phyloP scores from a whole-genome alignment of 2,329 filamentous ascomycete genomes.

The Hansfordia pulvinata region DNA sequence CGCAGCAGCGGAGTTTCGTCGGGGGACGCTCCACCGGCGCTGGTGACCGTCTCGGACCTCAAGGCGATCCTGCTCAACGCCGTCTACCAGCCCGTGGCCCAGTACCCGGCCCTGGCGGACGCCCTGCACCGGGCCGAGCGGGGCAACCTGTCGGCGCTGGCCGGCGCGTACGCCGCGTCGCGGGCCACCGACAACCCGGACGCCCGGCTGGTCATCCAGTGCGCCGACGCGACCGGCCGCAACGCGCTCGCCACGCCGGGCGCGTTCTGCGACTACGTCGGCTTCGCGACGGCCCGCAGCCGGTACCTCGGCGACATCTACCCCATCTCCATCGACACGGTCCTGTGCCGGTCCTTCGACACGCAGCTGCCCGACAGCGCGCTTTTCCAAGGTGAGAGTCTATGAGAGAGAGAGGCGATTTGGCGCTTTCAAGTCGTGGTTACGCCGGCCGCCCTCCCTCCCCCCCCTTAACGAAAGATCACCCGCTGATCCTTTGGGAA shows the following conservation, averaged over 20 bases:
- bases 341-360: conserved; percentile 12
- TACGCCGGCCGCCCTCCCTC: conserved; percentile 1
- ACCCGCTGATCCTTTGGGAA: conserved; percentile 7
- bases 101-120: conserved; percentile 14
- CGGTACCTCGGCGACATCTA: conserved; percentile 17
- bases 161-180: conserved; percentile 7
- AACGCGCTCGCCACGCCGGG: conserved; percentile 15
- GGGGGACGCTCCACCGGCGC: conserved; percentile 4
- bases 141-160: conserved; percentile 14
- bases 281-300: conserved; percentile 13
- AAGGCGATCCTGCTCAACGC: conserved; percentile 12
- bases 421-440: no score
- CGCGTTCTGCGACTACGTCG: conserved; percentile 11
- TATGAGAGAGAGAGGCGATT: no score
- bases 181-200: conserved; percentile 6
- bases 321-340: conserved; percentile 11
- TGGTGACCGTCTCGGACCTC: conserved; percentile 16
- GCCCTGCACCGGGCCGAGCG: conserved; percentile 12
- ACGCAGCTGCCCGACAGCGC: conserved; percentile 16
- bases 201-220: conserved; percentile 10
- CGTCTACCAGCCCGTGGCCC: conserved; percentile 9
- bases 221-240: conserved; percentile 14
- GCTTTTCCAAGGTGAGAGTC: conserved; percentile 10
- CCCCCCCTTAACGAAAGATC: conserved; percentile 4
- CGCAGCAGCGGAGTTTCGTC: conserved; percentile 9